A percentile compares a stretch with the other conserved stretches of the same genome.
Evolutionary conservation across 208 protist species (phyloP).

Genomic region (Wallacemonas sp.): DNA sequence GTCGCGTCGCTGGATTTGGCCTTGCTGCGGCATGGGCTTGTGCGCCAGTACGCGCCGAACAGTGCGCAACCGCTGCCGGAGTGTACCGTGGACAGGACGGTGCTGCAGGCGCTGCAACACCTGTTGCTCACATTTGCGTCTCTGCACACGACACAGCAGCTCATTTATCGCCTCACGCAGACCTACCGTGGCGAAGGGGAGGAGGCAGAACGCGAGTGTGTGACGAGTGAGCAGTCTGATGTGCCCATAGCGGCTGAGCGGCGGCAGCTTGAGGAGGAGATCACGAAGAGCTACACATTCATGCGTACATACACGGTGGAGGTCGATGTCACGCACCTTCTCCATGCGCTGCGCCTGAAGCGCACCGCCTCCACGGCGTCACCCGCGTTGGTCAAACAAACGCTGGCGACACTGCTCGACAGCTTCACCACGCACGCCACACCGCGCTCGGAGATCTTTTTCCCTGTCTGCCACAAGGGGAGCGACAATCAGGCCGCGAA

Average conservation of each 20-base stretch:
- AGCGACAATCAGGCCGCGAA: neutral
- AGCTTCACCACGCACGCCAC: slow-evolving; percentile 9
- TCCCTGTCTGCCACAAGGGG: neutral
- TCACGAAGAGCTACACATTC: slow-evolving; percentile 24
- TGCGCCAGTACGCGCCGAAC: slow-evolving; percentile 33
- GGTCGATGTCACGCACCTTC: slow-evolving; percentile 70
- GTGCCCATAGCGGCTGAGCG: slow-evolving; percentile 15
- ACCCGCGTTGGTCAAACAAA: neutral
- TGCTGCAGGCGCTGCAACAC: slow-evolving; percentile 49
- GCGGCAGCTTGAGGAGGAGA: slow-evolving; percentile 28
- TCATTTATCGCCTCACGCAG: slow-evolving; percentile 19
- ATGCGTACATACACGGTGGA: slow-evolving; percentile 60
- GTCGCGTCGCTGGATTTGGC: slow-evolving; percentile 44
- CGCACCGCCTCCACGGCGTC: neutral
- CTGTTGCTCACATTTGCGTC: slow-evolving; percentile 58
- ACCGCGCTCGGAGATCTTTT: neutral
- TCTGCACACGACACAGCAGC: slow-evolving; percentile 42
- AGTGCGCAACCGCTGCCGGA: slow-evolving; percentile 28
- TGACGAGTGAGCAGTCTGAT: no score
- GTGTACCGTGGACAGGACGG: slow-evolving; percentile 31
- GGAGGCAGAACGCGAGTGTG: no score
- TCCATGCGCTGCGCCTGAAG: slow-evolving; percentile 36
- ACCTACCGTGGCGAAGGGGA: neutral
- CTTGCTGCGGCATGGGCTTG: slow-evolving; percentile 64
- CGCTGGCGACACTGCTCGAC: slow-evolving; percentile 2